Conservation (phyloP, 352 stramenopile genomes). For the Globisporangium nagaii region DNA sequence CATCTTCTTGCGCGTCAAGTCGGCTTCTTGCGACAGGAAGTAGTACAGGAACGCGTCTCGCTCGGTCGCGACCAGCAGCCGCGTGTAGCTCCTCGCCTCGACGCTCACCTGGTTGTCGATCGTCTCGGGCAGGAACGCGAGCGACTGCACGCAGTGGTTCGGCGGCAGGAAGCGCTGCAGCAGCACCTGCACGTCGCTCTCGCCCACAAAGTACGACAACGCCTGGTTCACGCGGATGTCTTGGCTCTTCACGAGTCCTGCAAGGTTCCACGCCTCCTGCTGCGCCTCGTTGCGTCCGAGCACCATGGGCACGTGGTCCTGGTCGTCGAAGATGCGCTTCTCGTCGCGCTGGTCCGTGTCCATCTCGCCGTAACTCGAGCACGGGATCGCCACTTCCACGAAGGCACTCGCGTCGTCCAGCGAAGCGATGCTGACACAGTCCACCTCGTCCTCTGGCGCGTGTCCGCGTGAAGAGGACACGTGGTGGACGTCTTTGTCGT, state of each 20-base stretch:
- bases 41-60: constrained; percentile 78
- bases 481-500: neutral
- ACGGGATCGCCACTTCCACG: constrained; percentile 50
- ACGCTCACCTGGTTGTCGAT: constrained; percentile 77
- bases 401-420: constrained; percentile 40
- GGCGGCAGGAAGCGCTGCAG: constrained; percentile 69
- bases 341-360: constrained; percentile 46
- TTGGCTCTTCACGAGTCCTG: constrained; percentile 60
- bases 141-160: constrained; percentile 59
- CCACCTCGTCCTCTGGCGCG: constrained; percentile 33
- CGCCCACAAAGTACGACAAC: constrained; percentile 62
- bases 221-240: constrained; percentile 81
- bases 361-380: constrained; percentile 47
- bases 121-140: constrained; percentile 77
- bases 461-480: neutral
- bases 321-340: constrained; percentile 46
- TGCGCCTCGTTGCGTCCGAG: constrained; percentile 66
- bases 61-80: constrained; percentile 58
- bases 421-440: constrained; percentile 36
- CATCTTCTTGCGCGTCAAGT: constrained; percentile 75
- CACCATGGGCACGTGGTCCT: constrained; percentile 55
- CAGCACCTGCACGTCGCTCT: constrained; percentile 62
- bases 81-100: constrained; percentile 72
- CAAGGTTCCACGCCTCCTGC: constrained; percentile 69
- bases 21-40: constrained; percentile 64